Conservation (phyloP, 176 grass and related monocot species). For the Pontederia paniculata region DNA sequence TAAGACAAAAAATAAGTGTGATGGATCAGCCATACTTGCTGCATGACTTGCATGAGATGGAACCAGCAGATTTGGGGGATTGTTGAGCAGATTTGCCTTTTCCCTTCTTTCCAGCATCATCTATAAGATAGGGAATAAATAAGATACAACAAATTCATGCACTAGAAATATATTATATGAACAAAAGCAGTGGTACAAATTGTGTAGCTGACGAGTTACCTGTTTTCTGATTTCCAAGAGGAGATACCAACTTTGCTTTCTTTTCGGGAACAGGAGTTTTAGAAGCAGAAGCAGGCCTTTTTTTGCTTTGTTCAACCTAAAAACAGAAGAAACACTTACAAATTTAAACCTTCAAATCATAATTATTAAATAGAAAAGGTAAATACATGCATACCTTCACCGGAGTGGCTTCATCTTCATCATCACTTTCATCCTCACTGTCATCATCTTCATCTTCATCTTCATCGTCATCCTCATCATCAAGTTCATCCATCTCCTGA, state of each 20-base stretch:
- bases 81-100: constrained; percentile 52
- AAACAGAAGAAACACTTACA: not conserved
- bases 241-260: constrained; percentile 64
- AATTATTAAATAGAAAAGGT: not conserved
- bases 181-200: not conserved
- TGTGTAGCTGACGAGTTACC: constrained; percentile 16
- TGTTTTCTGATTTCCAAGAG: constrained; percentile 39
- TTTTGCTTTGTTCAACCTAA: constrained; percentile 63
- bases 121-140: no score
- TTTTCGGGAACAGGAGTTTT: constrained; percentile 63
- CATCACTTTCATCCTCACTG: constrained; percentile 6
- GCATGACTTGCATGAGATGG: constrained; percentile 52
- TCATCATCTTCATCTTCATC: no score
- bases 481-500: constrained; percentile 23
- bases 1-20: not conserved
- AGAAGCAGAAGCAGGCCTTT: constrained; percentile 18
- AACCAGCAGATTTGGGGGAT: constrained; percentile 55
- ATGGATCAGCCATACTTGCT: constrained; percentile 39
- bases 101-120: constrained; percentile 46
- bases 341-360: not conserved
- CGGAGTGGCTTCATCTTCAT: constrained; percentile 46
- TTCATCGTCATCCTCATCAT: no score
- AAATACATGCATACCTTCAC: constrained; percentile 49
- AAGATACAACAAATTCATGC: not conserved
- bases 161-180: no score